These are phyloP conservation scores for Trichoderma parareesei DNA, from an alignment of 495 filamentous ascomycete genomes.

Conservation along the genomic window DNA sequence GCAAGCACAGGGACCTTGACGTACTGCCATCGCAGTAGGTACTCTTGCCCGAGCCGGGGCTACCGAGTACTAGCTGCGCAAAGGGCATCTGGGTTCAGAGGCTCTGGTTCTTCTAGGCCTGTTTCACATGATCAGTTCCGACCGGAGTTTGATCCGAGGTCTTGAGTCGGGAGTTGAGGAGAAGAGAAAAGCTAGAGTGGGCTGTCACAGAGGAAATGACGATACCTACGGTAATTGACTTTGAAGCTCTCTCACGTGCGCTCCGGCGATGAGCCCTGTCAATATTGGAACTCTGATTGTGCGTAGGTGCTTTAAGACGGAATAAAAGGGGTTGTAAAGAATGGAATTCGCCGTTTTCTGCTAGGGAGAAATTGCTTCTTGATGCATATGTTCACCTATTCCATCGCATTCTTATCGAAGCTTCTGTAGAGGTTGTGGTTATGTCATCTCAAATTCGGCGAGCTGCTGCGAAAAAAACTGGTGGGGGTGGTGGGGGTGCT, in stretches of 20 bases:
- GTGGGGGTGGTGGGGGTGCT: slow-evolving; percentile 8
- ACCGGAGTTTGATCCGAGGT: background rate
- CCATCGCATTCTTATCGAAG: too few relatives aligned
- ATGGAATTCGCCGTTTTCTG: too few relatives aligned
- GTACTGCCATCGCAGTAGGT: slow-evolving; percentile 91
- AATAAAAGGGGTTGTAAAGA: too few relatives aligned
- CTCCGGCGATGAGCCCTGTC: too few relatives aligned
- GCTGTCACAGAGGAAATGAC: background rate
- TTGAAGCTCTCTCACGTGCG: background rate
- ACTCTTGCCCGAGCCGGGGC: slow-evolving; percentile 90
- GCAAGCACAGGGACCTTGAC: slow-evolving; percentile 17
- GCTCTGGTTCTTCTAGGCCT: background rate
- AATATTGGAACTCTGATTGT: too few relatives aligned
- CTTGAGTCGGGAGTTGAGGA: background rate
- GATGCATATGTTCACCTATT: too few relatives aligned
- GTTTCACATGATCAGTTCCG: background rate
- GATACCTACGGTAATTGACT: background rate
- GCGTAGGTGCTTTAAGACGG: too few relatives aligned
- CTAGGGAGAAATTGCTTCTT: too few relatives aligned
- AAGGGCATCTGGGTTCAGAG: slow-evolving; percentile 33
- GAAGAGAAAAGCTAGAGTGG: background rate
- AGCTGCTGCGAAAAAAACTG: background rate
- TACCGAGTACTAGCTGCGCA: slow-evolving; percentile 78
- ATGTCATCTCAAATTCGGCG: too few relatives aligned
- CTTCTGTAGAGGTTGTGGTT: too few relatives aligned